Evolutionary conservation across 495 filamentous ascomycete species (phyloP), one percentile per base, ranked within the genome.

Genomic region (Aspergillus carlsbadensis): DNA sequence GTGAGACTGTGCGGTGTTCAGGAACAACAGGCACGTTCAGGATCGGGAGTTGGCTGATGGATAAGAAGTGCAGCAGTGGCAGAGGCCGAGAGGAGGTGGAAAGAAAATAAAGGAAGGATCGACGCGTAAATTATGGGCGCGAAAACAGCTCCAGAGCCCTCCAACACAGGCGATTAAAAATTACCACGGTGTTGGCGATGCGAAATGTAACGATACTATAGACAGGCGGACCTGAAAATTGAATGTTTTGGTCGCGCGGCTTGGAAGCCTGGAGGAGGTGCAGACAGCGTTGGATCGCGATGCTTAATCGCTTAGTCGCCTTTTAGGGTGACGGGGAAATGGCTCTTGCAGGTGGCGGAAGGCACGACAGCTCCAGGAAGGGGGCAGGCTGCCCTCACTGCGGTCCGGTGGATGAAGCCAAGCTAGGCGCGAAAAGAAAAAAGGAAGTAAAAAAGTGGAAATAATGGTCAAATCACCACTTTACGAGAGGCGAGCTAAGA

Each of bases 241-340:
- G 48, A 60, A 71, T 55, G 54, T 52, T 50, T 54, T 58, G 51
- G 48, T 50, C 46, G 48, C 46, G 48, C 20, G 52, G 48, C 26
- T 62, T 57, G 60, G 58, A n/a, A 52, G 62, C 15, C 36, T 29
- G 26, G 26, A 8, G 26, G 56, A 62, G 59, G 17, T 54, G 70
- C 61, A 67, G 56, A n/a, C n/a, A n/a, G n/a, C 70, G 67, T 62
- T 70, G 74, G 68, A 70, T 68, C 68, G 68, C 65, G 70, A 74
- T 75, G 72, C 72, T 78, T 77, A 77, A 75, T 75, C 62, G 65
- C 63, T 76, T 75, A 77, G 72, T 72, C 70, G 67, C 67, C 68
- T 67, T 65, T 75, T 74, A 72, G 68, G 69, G 65, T 65, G 62
- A 61, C 67, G 63, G 67, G 68, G 59, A 67, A n/a, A 75, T 75